Evolutionary conservation across 352 stramenopile species (phyloP).

Genomic region (Phytophthora macrochlamydospora): DNA sequence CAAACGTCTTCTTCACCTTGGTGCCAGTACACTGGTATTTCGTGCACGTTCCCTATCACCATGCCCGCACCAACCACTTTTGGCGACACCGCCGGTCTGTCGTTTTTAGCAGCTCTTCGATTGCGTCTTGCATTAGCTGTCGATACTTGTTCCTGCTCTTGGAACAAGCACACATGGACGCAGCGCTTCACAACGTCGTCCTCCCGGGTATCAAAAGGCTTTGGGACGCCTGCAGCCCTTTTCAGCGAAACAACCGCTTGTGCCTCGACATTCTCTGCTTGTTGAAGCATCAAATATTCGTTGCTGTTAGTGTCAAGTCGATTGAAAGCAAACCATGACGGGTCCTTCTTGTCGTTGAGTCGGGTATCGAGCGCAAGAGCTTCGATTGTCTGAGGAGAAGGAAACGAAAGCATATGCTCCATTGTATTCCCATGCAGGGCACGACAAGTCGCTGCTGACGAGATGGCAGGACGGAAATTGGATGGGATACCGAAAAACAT

Average conservation of each 20-base stretch:
- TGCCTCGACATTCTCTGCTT: conserved; percentile 56
- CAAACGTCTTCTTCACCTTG: conserved; percentile 77
- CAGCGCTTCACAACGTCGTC: conserved; percentile 80
- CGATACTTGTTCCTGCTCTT: conserved; percentile 54
- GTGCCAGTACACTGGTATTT: conserved; percentile 79
- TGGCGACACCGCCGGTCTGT: neutral
- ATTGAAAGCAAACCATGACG: conserved; percentile 30
- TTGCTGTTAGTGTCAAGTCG: conserved; percentile 32
- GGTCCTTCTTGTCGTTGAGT: conserved; percentile 37
- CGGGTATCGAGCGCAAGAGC: conserved; percentile 42
- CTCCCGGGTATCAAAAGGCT: conserved; percentile 78
- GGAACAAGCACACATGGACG: conserved; percentile 81
- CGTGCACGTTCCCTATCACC: conserved; percentile 78
- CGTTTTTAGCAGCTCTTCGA: conserved; percentile 11
- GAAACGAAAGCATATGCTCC: conserved; percentile 71
- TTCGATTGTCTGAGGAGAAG: conserved; percentile 69
- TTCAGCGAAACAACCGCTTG: conserved; percentile 84
- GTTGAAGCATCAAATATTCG: conserved; percentile 49
- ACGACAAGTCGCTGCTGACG: conserved; percentile 52
- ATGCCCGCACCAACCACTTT: conserved; percentile 32
- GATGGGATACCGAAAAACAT: conserved; percentile 81
- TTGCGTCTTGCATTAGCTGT: conserved; percentile 14
- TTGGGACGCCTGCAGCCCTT: conserved; percentile 65
- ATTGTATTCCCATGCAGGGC: conserved; percentile 63
- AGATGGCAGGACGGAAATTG: conserved; percentile 78